Base-by-base conservation (phyloP, 2,329 filamentous ascomycete genomes). In the Alternaria conjuncta region DNA sequence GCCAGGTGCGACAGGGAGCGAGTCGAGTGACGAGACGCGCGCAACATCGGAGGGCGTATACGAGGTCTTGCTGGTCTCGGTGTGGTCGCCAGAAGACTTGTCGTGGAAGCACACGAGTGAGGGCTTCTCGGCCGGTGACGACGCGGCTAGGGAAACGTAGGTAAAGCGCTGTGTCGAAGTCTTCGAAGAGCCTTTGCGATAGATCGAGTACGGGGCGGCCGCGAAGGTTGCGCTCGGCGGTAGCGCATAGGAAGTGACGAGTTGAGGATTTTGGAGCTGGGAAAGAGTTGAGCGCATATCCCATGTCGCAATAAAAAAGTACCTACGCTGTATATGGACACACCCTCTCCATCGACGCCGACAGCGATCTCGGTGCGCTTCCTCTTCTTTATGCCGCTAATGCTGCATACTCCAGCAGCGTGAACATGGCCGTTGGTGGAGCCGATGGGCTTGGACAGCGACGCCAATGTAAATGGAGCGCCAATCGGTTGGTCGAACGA, bases 301-400 rank as follows among this genome's bases (percentile, higher is more conserved):
- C 18, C 15, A 8, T 78, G 51, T 20, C 10, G 26, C 26, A 28
- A 21, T 13, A 10, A 8, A 43, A 47, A 1, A n/a, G 46, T 18
- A 59, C 76, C 43, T 81, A 89, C 88, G 78, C 88, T 87, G 79
- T 89, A 89, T 36, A 90, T 85, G 66, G 86, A 88, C 54, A 90
- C 79, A 28, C 86, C 85, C 73, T 90, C 87, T 43, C 87, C 87
- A 73, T 90, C 87, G 13, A 89, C 81, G 2, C 83, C 86, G 20
- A 88, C 84, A 30, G 83, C 86, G 55, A 90, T 82, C 72, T 90
- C 88, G 70, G 88, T 85, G 75, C 88, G 82, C 80, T 89, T 89
- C 74, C 86, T 84, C 79, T 88, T 89, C 78, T 84, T 86, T 45
- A 84, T 82, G 56, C 84, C 84, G 61, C 82, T 82, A 58, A 89